These are phyloP conservation scores for Cystobasidium pallidum DNA, from an alignment of 1,284 basidiomycete species.

Conservation along the genomic window DNA sequence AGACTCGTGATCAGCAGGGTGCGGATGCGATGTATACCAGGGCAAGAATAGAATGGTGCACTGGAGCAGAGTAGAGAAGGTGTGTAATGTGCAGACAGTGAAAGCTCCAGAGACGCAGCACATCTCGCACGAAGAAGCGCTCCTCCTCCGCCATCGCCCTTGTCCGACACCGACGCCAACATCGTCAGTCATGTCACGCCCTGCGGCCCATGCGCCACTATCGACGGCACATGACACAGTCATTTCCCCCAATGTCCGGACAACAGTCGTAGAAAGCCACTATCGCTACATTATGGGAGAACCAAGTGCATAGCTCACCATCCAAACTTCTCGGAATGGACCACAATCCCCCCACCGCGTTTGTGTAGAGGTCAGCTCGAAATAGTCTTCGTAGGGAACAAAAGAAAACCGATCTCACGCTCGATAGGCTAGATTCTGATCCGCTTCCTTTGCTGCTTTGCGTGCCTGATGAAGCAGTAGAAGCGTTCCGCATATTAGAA, in stretches of 20 bases:
- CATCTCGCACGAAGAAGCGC: too few species aligned
- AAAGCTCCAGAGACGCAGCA: too few species aligned
- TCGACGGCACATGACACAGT: background rate
- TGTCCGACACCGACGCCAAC: too few species aligned
- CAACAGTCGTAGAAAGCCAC: background rate
- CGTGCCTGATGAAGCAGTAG: constrained; percentile 8
- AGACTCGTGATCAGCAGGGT: background rate
- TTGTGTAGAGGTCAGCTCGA: background rate
- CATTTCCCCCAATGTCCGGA: background rate
- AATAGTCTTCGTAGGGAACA: background rate
- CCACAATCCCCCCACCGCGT: constrained; percentile 28
- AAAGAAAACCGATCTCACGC: constrained; percentile 19
- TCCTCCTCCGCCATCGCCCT: too few species aligned
- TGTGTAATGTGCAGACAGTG: too few species aligned
- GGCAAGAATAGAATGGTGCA: too few species aligned
- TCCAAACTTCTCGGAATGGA: constrained; percentile 38
- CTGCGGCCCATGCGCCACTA: too few species aligned
- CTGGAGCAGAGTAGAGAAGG: too few species aligned
- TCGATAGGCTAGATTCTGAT: constrained; percentile 26
- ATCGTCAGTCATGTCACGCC: too few species aligned
- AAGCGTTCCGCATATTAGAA: background rate
- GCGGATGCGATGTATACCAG: too few species aligned
- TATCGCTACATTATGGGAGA: background rate
- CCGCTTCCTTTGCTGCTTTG: constrained; percentile 6
- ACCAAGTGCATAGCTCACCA: constrained; percentile 1